A percentile compares a stretch with the other conserved stretches of the same genome.
phyloP scores from a whole-genome alignment of 129 eudicot genomes.

The Tanacetum coccineum region DNA sequence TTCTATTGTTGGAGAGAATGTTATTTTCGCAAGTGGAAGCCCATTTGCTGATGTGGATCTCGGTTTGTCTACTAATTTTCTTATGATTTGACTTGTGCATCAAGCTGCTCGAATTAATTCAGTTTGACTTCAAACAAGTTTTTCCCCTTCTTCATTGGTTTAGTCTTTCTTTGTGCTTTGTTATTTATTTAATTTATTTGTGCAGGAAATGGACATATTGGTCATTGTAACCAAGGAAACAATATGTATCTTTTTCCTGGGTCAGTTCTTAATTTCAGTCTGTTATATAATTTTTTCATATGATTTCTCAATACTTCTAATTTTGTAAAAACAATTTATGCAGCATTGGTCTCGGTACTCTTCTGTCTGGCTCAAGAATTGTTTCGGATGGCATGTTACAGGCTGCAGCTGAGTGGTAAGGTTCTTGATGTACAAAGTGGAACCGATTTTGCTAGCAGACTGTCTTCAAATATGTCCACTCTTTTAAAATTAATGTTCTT shows the following conservation, averaged over 20 bases:
- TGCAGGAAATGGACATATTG: constrained; percentile 77
- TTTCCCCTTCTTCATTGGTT: no score
- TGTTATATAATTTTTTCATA: background rate
- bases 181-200: constrained; percentile 1
- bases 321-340: constrained; percentile 13
- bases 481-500: background rate
- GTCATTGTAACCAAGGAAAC: constrained; percentile 96
- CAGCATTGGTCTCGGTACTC: constrained; percentile 97
- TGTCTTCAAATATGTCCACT: background rate
- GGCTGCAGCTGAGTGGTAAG: constrained; percentile 97
- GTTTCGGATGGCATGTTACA: constrained; percentile 98
- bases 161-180: background rate
- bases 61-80: constrained; percentile 45
- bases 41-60: constrained; percentile 90
- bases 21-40: constrained; percentile 93
- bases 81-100: background rate
- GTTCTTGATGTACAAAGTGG: constrained; percentile 2
- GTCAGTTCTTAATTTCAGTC: constrained; percentile 36
- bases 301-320: constrained; percentile 7
- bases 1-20: constrained; percentile 78
- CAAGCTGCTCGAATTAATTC: no score
- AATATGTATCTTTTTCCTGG: constrained; percentile 99
- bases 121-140: no score
- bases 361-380: constrained; percentile 80
- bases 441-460: no score